Conservation (phyloP, 495 filamentous ascomycete species). For the Astrocystis sublimbata region DNA sequence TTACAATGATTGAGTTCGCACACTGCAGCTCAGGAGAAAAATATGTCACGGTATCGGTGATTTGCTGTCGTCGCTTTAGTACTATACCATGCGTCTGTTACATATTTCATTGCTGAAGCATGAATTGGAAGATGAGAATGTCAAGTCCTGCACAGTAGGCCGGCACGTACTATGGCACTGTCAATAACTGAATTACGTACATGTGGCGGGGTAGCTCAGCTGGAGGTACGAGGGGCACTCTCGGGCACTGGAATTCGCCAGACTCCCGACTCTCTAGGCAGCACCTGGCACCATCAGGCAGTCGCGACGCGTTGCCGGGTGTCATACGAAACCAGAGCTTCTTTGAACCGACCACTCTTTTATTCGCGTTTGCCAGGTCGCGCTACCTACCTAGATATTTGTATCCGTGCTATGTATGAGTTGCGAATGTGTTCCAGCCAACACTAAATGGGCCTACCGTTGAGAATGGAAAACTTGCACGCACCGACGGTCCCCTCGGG, state of each 20-base stretch:
- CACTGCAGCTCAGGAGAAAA: too few relatives aligned
- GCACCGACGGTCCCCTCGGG: slow-evolving; percentile 75
- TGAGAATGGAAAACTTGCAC: slow-evolving; percentile 69
- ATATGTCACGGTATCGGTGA: too few relatives aligned
- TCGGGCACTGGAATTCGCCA: not conserved
- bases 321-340: not conserved
- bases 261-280: slow-evolving; percentile 2
- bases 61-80: too few relatives aligned
- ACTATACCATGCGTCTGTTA: too few relatives aligned
- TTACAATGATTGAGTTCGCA: too few relatives aligned
- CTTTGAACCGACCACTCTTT: not conserved
- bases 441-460: slow-evolving; percentile 26
- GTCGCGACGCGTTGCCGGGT: slow-evolving; percentile 15
- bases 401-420: slow-evolving; percentile 7
- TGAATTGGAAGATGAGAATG: too few relatives aligned
- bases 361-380: not conserved
- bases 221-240: too few relatives aligned
- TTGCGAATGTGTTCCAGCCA: not conserved
- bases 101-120: too few relatives aligned
- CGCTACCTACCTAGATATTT: not conserved
- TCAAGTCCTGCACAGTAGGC: too few relatives aligned
- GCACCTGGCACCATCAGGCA: slow-evolving; percentile 4
- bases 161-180: too few relatives aligned
- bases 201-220: slow-evolving; percentile 11
- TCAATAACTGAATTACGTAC: not conserved